Base-by-base conservation (phyloP, 352 stramenopile species). In the Sclerospora graminicola region DNA sequence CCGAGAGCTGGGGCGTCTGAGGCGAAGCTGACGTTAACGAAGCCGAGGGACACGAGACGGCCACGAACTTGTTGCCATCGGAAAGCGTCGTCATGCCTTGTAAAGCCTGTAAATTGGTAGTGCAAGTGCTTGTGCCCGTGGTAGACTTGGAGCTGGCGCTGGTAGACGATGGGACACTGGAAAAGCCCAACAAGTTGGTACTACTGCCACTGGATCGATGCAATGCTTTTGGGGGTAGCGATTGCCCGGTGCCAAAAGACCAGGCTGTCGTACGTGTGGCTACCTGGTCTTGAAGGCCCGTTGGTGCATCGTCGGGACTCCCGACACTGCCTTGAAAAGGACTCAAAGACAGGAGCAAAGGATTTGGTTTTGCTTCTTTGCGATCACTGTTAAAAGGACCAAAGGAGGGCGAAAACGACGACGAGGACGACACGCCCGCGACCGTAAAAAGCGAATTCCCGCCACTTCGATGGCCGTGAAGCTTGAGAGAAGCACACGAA, bases 401-500 rank as follows among this genome's bases (percentile, higher is more conserved):
- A 7, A 63, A 15, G 3, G 38, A n/a, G n/a, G n/a, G n/a, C n/a
- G n/a, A n/a, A n/a, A n/a, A 34, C 41, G 54, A 47, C 28, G 59
- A 62, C 9, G 41, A 29, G 11, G 50, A 38, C 0, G 58, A 58
- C 1, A 66, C 31, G 0, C 34, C 50, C 13, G 46, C 48, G 8
- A 89, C 81, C 4, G 66, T 80, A 54, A 93, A 93, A 0, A 90
- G 56, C 7, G 72, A 60, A 35, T 66, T 89, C 6, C 56, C 53
- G 1, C 75, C 27, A 34, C 65, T 82, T 19, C 71, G 62, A 43
- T 93, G 66, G 1, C 70, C 68, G 31, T 90, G 76, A 35, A 93
- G 90, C 51, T 85, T 80, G 18, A 93, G 51, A 3, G 78, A 88
- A n/a, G 64, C 58, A 53, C 81, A 93, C 13, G 77, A 81, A 8